Percentiles rank a stretch among this genome's conserved stretches.
phyloP scores from a whole-genome alignment of 441 rosid species.

The Macaranga tanarius region DNA sequence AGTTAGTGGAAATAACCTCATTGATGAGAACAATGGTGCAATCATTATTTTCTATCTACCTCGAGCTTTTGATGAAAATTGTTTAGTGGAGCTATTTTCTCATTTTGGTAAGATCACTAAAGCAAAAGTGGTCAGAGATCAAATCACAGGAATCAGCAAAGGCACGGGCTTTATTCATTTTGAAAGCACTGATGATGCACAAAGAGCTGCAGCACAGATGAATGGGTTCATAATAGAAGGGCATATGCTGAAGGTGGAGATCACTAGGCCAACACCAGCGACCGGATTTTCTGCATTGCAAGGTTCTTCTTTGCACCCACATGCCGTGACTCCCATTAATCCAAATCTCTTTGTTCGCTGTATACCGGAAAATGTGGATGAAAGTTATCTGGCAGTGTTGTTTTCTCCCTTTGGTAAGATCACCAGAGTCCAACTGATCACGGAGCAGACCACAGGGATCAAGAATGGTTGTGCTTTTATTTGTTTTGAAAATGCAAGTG shows the following conservation, averaged over 20 bases:
- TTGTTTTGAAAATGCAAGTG: too few species aligned
- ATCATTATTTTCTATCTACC: too few species aligned
- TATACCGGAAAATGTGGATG: constrained; percentile 8
- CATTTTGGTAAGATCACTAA: constrained; percentile 7
- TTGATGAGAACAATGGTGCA: background rate
- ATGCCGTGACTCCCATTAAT: background rate
- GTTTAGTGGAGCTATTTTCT: background rate
- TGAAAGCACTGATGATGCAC: too few species aligned
- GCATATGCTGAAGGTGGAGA: background rate
- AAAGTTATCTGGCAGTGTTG: constrained; percentile 4
- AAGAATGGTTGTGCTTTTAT: too few species aligned
- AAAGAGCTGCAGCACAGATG: background rate
- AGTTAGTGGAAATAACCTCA: background rate
- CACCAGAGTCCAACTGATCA: too few species aligned
- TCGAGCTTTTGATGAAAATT: too few species aligned
- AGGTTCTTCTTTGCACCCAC: too few species aligned
- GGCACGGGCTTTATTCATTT: too few species aligned
- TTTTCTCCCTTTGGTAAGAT: too few species aligned
- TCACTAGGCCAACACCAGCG: background rate
- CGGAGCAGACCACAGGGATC: too few species aligned
- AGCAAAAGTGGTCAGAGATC: too few species aligned
- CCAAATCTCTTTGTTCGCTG: background rate
- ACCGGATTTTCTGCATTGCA: background rate
- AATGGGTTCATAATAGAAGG: constrained; percentile 1
- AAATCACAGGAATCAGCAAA: too few species aligned